Evolutionary conservation across 192 early-diverging fungal species (phyloP), one percentile per base, ranked within the genome.

Genomic region (Entrophospora sp.): DNA sequence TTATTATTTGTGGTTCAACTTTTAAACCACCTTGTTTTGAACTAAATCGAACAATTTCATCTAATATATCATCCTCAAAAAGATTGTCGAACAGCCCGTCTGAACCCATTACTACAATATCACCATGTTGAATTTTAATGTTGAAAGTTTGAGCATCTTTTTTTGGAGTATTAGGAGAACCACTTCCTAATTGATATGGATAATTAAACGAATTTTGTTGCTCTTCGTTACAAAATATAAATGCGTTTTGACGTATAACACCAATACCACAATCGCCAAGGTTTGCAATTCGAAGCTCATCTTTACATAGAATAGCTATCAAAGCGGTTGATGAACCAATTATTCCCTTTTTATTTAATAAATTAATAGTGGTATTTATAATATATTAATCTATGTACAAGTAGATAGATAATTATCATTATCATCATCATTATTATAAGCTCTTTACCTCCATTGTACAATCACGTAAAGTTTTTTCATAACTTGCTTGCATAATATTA

Each of bases 121-220:
- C 97, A 36, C 91, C 92, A 71, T 90, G 86, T 60, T 91, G 83
- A 20, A 96, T 83, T 66, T 94, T 93, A 20, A 96, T 79, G 3
- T 74, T 83, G 66, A 89, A 96, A 31, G 79, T 75, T 71, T 92
- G 88, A 0, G 96, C 89, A 69, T 95, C 92, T 32, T 78, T n/a
- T n/a, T n/a, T 73, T 3, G 96, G 94, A 5, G 65, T 68, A 79
- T 96, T 92, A 46, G 82, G 83, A 51, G 80, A 79, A 42, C 88
- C 88, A 12, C 90, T 96, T 45, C 96, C 93, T 27, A 99, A 83
- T 69, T 99, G 97, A 71, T 84, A 96, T 5, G 97, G 97, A 69
- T 91, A 97, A 75, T 99, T 99, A 79, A 99, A 99, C 13, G 92
- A 95, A 75, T 99, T 94, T 74, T 97, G 95, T 68, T 97, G 97